Base-by-base conservation (phyloP, 352 stramenopile genomes). In the Plasmopara halstedii region DNA sequence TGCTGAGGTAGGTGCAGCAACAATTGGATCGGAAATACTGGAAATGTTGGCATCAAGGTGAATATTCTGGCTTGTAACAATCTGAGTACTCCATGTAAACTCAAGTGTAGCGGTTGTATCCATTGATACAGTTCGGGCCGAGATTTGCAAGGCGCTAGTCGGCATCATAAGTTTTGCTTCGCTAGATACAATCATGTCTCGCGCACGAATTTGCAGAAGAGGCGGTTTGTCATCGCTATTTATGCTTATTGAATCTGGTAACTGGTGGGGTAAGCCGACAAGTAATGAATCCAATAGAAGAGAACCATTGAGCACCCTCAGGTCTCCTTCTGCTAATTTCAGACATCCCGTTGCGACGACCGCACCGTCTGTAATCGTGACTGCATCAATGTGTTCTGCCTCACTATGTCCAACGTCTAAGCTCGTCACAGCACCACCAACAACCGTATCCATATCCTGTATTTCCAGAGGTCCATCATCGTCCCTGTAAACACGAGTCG, bases 41-140 rank as follows among this genome's bases (percentile, higher is more conserved):
- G 64, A 73, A 20, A 83, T 42, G 29, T 78, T 74, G 6, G 66
- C 69, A 32, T 83, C 69, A 13, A 83, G 34, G 10, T 78, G 64
- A 36, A 86, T 50, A 14, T 63, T 74, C 9, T 72, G 58, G 32
- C 50, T 63, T 17, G 69, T 64, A 22, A 60, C 49, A 14, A 86
- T 66, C 34, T 71, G 60, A 21, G 62, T 64, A 25, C 52, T 72
- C 31, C 58, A 64, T 2, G 59, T 50, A 41, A 84, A 82, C 2
- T 58, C 57, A 5, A 86, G 34, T 7, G 51, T 38, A 19, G 64
- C 51, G 0, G 69, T 78, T 0, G 69, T 62, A 52, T 86, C 71
- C 58, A 85, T 71, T 13, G 68, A 66, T 1, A 85, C 36, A n/a
- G 70, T 70, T 1, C 54, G 50, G 17, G 70, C 64, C 9, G 46